Evolutionary conservation across 2,329 filamentous ascomycete genomes (phyloP).

Genomic region (Aureobasidium sp.): DNA sequence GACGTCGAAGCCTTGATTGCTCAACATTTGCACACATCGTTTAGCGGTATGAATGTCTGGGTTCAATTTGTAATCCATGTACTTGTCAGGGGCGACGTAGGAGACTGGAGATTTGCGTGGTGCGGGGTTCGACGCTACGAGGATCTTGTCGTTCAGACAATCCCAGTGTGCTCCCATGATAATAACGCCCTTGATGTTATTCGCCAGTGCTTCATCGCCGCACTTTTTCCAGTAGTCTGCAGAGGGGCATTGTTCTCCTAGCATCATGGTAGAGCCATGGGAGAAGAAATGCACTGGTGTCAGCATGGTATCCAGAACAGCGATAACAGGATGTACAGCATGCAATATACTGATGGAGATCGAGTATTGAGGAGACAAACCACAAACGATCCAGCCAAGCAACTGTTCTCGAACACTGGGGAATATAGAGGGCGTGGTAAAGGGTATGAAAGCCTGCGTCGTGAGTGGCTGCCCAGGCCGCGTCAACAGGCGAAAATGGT

Average conservation of each 20-base stretch:
- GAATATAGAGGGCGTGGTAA: too few relatives aligned
- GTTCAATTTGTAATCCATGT: slow-evolving; percentile 50
- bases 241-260: slow-evolving; percentile 55
- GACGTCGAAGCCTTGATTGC: slow-evolving; percentile 47
- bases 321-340: too few relatives aligned
- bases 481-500: background rate
- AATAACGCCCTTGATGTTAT: slow-evolving; percentile 54
- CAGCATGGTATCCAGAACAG: background rate
- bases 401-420: too few relatives aligned
- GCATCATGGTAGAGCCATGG: slow-evolving; percentile 66
- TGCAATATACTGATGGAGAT: background rate
- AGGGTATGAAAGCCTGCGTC: too few relatives aligned
- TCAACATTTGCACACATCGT: slow-evolving; percentile 46
- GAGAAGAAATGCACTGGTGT: slow-evolving; percentile 61
- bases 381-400: too few relatives aligned
- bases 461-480: background rate
- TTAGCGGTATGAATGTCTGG: slow-evolving; percentile 50
- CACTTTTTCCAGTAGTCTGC: slow-evolving; percentile 60
- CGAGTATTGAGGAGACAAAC: background rate
- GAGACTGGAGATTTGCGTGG: background rate
- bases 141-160: background rate
- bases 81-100: background rate
- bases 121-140: background rate
- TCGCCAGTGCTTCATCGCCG: slow-evolving; percentile 54
- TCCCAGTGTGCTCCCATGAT: slow-evolving; percentile 45